Conservation (phyloP, 768 basidiomycete species). For the Lactarius indigo region DNA sequence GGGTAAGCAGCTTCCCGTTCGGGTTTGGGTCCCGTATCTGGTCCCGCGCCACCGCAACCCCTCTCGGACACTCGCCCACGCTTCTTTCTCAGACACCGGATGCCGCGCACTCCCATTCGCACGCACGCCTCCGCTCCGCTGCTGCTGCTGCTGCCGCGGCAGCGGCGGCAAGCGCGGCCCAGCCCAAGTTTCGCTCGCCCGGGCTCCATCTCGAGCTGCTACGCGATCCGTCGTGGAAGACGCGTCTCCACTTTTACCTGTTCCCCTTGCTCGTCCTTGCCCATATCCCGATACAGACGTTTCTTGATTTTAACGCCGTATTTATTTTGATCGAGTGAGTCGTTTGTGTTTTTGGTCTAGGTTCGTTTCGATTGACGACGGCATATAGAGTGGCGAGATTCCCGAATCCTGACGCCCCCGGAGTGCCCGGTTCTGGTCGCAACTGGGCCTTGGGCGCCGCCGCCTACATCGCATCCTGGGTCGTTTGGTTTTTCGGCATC, state of each 20-base stretch:
- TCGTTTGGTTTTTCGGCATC: constrained; percentile 67
- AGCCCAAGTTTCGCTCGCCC: constrained; percentile 64
- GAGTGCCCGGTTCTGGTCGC: constrained; percentile 65
- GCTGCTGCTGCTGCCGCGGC: constrained; percentile 1
- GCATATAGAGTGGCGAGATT: constrained; percentile 66
- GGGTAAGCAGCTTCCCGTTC: constrained; percentile 38
- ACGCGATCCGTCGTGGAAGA: constrained; percentile 52
- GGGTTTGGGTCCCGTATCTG: constrained; percentile 39
- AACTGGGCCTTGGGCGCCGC: constrained; percentile 82
- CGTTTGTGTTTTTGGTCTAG: not conserved
- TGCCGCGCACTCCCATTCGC: constrained; percentile 21
- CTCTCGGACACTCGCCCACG: constrained; percentile 38
- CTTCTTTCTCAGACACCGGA: constrained; percentile 37
- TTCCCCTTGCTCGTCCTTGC: constrained; percentile 70
- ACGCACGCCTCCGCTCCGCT: not conserved
- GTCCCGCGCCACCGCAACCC: constrained; percentile 53
- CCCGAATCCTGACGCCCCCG: constrained; percentile 65
- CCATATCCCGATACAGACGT: constrained; percentile 73
- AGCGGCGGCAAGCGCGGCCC: constrained; percentile 26
- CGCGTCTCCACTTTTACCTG: constrained; percentile 61
- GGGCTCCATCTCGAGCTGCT: constrained; percentile 67
- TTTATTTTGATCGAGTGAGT: constrained; percentile 83
- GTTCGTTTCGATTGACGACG: constrained; percentile 11
- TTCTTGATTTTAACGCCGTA: constrained; percentile 86
- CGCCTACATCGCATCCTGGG: constrained; percentile 81